Conservation (phyloP, 306 rosid genomes). For the Sechiopsis laciniata region DNA sequence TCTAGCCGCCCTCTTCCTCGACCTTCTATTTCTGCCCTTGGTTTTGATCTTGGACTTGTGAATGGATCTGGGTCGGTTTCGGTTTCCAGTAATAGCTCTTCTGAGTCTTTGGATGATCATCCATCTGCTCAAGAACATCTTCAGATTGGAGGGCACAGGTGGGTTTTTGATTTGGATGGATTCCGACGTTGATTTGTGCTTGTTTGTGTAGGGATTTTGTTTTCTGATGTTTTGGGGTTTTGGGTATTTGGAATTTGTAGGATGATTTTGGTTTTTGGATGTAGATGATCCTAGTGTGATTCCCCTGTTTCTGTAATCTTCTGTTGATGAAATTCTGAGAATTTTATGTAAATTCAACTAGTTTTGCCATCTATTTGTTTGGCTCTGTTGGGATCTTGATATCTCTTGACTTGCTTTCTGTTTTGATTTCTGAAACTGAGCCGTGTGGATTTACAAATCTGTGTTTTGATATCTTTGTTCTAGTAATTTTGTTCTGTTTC, state of each 20-base stretch:
- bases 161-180: constrained; percentile 17
- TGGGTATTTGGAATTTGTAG: background rate
- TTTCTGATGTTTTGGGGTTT: constrained; percentile 9
- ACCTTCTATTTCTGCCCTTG: constrained; percentile 41
- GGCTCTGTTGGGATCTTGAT: background rate
- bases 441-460: background rate
- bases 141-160: constrained; percentile 47
- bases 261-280: background rate
- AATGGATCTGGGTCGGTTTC: constrained; percentile 58
- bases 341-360: background rate
- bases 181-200: background rate
- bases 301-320: constrained; percentile 14
- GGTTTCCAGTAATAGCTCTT: constrained; percentile 68
- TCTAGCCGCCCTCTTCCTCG: constrained; percentile 55
- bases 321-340: constrained; percentile 4
- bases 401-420: background rate
- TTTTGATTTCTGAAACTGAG: constrained; percentile 7
- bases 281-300: background rate
- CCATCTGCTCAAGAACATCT: constrained; percentile 36
- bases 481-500: background rate
- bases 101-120: constrained; percentile 65
- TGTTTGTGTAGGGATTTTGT: background rate
- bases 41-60: constrained; percentile 42
- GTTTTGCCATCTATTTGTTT: background rate
- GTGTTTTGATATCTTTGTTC: background rate